Conservation (phyloP, 2,329 filamentous ascomycete species). For the Stenocarpella maydis region DNA sequence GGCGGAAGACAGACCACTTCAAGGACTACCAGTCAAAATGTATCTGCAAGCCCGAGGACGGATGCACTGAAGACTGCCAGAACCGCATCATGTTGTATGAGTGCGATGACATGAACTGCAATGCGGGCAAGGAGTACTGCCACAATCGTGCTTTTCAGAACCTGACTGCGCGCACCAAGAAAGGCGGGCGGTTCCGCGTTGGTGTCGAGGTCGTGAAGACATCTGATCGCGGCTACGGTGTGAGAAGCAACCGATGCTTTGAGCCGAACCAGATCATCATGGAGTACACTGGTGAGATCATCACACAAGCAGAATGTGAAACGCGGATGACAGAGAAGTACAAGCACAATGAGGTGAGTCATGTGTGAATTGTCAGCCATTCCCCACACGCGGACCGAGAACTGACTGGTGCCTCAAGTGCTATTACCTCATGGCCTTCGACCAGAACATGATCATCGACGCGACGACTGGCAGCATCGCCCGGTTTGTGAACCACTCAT, state of each 20-base stretch:
- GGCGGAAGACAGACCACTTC: constrained; percentile 80
- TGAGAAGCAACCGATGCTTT: constrained; percentile 89
- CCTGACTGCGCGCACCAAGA: constrained; percentile 76
- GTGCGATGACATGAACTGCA: constrained; percentile 91
- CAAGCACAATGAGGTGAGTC: constrained; percentile 87
- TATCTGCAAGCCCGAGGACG: constrained; percentile 78
- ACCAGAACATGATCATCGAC: constrained; percentile 98
- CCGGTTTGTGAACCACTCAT: constrained; percentile 97
- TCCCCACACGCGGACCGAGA: not conserved
- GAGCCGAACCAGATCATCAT: constrained; percentile 93
- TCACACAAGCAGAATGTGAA: constrained; percentile 93
- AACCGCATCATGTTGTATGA: constrained; percentile 98
- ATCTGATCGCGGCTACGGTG: constrained; percentile 84
- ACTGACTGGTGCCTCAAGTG: constrained; percentile 62
- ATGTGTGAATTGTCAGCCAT: not conserved
- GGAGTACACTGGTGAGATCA: constrained; percentile 97
- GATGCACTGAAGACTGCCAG: constrained; percentile 89
- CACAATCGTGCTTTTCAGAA: constrained; percentile 88
- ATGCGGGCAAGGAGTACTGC: constrained; percentile 75
- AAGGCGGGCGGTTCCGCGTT: constrained; percentile 85
- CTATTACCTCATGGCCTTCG: constrained; percentile 98
- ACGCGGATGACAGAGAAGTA: constrained; percentile 92
- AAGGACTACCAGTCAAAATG: constrained; percentile 81
- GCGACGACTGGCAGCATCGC: constrained; percentile 95
- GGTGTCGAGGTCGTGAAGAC: constrained; percentile 97